Conservation (phyloP, 2,329 filamentous ascomycete genomes). For the Lasiodiplodia gonubiensis region DNA sequence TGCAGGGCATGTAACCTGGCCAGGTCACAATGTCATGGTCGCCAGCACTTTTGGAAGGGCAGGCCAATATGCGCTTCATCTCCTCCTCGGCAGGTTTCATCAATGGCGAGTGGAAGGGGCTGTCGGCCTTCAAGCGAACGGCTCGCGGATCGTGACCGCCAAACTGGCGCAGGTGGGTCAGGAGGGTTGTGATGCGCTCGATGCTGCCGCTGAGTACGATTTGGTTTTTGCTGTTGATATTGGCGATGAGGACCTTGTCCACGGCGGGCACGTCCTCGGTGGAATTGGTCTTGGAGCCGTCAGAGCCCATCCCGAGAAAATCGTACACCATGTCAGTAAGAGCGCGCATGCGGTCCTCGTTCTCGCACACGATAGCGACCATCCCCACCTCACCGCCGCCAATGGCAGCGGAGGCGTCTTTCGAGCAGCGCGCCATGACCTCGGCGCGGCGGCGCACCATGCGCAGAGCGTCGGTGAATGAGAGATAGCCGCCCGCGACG, state of each 20-base stretch:
- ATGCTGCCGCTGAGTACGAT: constrained; percentile 92
- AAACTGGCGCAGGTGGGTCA: constrained; percentile 87
- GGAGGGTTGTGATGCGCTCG: constrained; percentile 76
- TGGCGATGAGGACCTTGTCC: constrained; percentile 87
- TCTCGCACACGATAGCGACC: constrained; percentile 88
- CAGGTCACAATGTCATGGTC: constrained; percentile 73
- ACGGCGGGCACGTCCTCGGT: constrained; percentile 74
- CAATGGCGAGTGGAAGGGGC: constrained; percentile 88
- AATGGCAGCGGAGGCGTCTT: constrained; percentile 62
- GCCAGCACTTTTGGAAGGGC: constrained; percentile 59
- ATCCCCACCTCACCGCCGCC: constrained; percentile 88
- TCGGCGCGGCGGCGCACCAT: constrained; percentile 80
- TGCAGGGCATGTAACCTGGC: constrained; percentile 74
- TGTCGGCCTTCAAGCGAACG: constrained; percentile 84
- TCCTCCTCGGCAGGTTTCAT: constrained; percentile 83
- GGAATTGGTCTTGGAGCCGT: constrained; percentile 71
- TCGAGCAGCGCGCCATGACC: constrained; percentile 80
- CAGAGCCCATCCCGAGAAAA: constrained; percentile 73
- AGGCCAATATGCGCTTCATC: constrained; percentile 71
- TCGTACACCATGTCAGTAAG: constrained; percentile 77
- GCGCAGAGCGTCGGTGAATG: constrained; percentile 76
- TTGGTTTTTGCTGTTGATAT: constrained; percentile 95
- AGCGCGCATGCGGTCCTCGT: constrained; percentile 69
- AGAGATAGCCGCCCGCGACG: constrained; percentile 80
- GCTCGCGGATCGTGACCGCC: constrained; percentile 89